Percentiles rank a stretch among this genome's conserved stretches.
These are phyloP conservation scores for Sarcocystis neurona DNA, from an alignment of 169 alveolate species.

Conservation along the genomic window DNA sequence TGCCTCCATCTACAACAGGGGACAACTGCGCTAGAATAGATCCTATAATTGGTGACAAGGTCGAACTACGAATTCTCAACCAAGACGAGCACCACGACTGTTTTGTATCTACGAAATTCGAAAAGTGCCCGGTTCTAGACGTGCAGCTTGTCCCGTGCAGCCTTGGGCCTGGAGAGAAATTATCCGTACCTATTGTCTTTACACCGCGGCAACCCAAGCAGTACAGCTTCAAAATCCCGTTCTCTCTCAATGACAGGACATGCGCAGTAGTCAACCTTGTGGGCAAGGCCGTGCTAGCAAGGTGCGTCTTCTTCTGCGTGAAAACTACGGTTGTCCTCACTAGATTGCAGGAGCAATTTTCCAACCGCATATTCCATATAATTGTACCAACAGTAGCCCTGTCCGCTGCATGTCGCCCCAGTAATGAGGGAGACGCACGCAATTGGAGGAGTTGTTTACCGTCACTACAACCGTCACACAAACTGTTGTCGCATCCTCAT, in stretches of 20 bases:
- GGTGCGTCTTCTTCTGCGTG: not conserved
- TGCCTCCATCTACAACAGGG: constrained; percentile 61
- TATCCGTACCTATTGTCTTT: constrained; percentile 86
- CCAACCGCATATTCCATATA: too few species aligned
- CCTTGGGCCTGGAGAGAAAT: constrained; percentile 78
- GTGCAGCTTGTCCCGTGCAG: constrained; percentile 70
- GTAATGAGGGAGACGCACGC: not conserved
- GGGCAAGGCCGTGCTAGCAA: constrained; percentile 19
- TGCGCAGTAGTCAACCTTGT: not conserved
- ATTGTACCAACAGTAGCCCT: too few species aligned
- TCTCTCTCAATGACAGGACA: constrained; percentile 78
- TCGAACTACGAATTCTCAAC: constrained; percentile 83
- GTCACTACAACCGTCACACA: not conserved
- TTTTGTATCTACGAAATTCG: constrained; percentile 81
- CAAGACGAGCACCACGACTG: constrained; percentile 82
- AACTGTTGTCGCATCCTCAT: too few species aligned
- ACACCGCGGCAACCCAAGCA: constrained; percentile 87
- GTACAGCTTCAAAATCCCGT: constrained; percentile 83
- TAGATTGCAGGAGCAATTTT: too few species aligned
- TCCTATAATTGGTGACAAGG: constrained; percentile 74
- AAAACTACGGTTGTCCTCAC: not conserved
- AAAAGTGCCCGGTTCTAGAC: constrained; percentile 77
- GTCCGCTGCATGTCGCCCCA: not conserved
- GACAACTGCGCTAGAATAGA: constrained; percentile 27
- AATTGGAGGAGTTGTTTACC: not conserved